Evolutionary conservation across 768 basidiomycete species (phyloP).

Genomic region (Mycena pura): DNA sequence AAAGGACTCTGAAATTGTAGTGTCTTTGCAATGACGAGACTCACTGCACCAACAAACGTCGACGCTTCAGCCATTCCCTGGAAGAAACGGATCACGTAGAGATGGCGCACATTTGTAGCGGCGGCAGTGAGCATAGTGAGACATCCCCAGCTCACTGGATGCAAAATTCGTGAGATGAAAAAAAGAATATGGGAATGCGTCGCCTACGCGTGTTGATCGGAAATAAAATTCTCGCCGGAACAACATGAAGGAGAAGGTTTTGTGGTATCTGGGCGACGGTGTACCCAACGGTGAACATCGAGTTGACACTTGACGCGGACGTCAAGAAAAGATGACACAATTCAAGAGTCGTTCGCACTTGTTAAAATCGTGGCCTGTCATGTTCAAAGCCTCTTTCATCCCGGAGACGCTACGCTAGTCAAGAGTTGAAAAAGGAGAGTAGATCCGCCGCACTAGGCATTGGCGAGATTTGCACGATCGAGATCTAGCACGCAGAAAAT

Average conservation of each 20-base stretch:
- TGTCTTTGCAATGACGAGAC: conserved; percentile 30
- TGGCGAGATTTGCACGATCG: conserved; percentile 71
- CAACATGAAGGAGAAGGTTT: conserved; percentile 69
- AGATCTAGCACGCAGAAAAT: conserved; percentile 51
- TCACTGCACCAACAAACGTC: conserved; percentile 77
- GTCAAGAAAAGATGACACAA: conserved; percentile 34
- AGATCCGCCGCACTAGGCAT: conserved; percentile 54
- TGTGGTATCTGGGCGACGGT: conserved; percentile 76
- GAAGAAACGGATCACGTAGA: conserved; percentile 75
- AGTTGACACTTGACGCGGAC: conserved; percentile 57
- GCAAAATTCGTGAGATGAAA: neutral
- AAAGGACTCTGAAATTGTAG: neutral
- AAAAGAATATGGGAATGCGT: neutral
- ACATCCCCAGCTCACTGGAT: conserved; percentile 72
- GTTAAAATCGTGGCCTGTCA: conserved; percentile 71
- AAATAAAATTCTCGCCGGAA: conserved; percentile 70
- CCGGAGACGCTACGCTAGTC: conserved; percentile 58
- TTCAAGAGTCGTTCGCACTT: conserved; percentile 1
- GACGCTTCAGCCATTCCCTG: conserved; percentile 78
- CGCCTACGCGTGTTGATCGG: conserved; percentile 39
- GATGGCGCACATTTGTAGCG: conserved; percentile 11
- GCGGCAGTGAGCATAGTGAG: conserved; percentile 47
- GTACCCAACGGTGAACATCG: conserved; percentile 77
- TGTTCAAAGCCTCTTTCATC: conserved; percentile 74
- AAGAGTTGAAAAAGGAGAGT: neutral